phyloP scores from a whole-genome alignment of 306 rosid genomes.

The Casuarina cunninghamiana region DNA sequence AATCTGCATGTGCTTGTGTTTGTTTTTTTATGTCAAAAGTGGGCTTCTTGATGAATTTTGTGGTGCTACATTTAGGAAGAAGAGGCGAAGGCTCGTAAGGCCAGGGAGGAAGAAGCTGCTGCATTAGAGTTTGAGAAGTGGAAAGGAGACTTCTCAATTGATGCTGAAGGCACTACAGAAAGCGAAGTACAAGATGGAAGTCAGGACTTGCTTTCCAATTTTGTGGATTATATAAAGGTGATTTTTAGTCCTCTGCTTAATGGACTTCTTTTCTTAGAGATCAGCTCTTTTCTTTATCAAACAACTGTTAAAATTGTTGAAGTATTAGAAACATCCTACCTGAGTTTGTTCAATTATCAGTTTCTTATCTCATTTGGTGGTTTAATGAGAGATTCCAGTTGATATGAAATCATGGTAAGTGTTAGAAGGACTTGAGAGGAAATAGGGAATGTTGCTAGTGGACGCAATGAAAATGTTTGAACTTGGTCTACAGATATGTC shows the following conservation, averaged over 20 bases:
- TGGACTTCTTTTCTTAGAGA: constrained; percentile 7
- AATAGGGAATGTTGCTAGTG: not conserved
- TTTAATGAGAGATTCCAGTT: not conserved
- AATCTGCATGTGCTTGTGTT: constrained; percentile 12
- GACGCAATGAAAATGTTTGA: not conserved
- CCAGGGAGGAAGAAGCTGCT: constrained; percentile 95
- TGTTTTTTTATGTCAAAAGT: not conserved
- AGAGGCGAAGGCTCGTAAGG: constrained; percentile 85
- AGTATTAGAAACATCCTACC: not conserved
- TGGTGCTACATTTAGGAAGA: constrained; percentile 68
- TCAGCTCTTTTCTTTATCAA: not conserved
- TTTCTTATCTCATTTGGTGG: not conserved
- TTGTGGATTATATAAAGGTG: constrained; percentile 92
- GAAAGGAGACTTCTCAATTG: constrained; percentile 94
- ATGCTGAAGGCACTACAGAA: constrained; percentile 89
- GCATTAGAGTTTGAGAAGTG: constrained; percentile 95
- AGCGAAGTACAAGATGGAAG: constrained; percentile 68
- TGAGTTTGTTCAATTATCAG: not conserved
- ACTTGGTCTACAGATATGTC: not conserved
- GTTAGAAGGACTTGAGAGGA: not conserved
- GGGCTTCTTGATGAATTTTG: constrained; percentile 25
- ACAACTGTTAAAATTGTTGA: too few species aligned
- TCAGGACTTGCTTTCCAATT: constrained; percentile 70
- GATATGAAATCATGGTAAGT: not conserved
- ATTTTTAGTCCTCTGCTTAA: constrained; percentile 15